These are phyloP conservation scores for Diplosphaera chodatii DNA, from an alignment of 139 green algal genomes.

Conservation along the genomic window DNA sequence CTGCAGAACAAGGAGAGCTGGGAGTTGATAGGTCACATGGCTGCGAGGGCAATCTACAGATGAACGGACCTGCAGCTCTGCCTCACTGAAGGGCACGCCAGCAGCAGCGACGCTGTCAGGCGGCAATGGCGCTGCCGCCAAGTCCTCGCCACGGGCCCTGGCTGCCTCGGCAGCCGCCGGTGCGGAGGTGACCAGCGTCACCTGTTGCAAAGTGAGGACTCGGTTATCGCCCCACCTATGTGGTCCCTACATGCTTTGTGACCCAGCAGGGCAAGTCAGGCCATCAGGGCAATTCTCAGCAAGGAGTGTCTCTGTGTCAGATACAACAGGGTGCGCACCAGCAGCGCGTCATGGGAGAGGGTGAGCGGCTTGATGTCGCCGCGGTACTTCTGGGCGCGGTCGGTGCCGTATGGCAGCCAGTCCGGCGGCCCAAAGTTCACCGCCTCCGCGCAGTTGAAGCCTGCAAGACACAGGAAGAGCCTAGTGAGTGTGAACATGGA, in stretches of 20 bases:
- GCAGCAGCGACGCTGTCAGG: background rate
- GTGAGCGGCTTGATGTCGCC: constrained; percentile 39
- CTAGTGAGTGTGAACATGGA: no score
- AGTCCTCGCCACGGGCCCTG: background rate
- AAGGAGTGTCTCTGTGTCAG: no score
- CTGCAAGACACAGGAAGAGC: no score
- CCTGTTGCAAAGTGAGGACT: no score
- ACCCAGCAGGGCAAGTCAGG: no score
- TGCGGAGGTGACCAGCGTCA: constrained; percentile 44
- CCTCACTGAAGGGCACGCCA: background rate
- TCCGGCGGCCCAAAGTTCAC: constrained; percentile 87
- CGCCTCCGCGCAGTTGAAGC: constrained; percentile 77
- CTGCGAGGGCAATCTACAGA: no score
- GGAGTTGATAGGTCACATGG: no score
- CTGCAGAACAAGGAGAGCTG: no score
- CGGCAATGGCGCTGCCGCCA: background rate
- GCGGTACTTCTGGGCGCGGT: constrained; percentile 56
- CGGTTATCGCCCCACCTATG: no score
- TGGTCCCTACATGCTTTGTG: no score
- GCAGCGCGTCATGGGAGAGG: constrained; percentile 61
- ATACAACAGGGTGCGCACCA: constrained; percentile 12
- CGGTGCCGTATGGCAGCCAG: constrained; percentile 77
- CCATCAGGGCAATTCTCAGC: no score
- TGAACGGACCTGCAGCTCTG: background rate
- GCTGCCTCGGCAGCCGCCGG: constrained; percentile 2